Evolutionary conservation across 2,329 filamentous ascomycete genomes (phyloP).

Genomic region (Helotiales sp.): DNA sequence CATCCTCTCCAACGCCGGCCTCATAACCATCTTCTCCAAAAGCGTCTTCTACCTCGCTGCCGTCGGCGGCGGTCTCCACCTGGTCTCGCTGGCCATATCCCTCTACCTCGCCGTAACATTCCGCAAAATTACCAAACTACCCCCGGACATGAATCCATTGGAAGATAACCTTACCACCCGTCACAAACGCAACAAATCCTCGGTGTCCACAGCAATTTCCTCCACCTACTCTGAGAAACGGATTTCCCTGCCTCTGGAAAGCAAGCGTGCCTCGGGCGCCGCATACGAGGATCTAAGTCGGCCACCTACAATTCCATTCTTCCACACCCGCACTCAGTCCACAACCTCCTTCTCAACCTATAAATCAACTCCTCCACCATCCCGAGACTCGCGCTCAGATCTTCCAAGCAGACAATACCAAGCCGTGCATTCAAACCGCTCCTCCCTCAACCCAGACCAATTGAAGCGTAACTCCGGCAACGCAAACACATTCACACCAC

Average conservation of each 20-base stretch:
- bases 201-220: slow-evolving; percentile 37
- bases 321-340: slow-evolving; percentile 74
- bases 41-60: slow-evolving; percentile 72
- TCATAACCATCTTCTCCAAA: slow-evolving; percentile 64
- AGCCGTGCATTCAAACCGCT: slow-evolving; percentile 50
- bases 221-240: slow-evolving; percentile 62
- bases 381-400: slow-evolving; percentile 59
- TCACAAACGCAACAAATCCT: slow-evolving; percentile 76
- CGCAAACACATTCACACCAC: slow-evolving; percentile 9
- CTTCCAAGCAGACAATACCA: slow-evolving; percentile 63
- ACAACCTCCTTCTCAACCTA: slow-evolving; percentile 60
- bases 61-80: slow-evolving; percentile 68
- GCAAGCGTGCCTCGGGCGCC: slow-evolving; percentile 50
- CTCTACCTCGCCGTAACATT: slow-evolving; percentile 80
- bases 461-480: slow-evolving; percentile 53
- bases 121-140: slow-evolving; percentile 78
- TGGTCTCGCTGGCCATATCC: slow-evolving; percentile 72
- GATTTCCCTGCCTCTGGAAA: slow-evolving; percentile 53
- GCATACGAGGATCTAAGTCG: slow-evolving; percentile 53
- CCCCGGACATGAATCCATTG: slow-evolving; percentile 94
- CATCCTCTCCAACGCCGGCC: slow-evolving; percentile 61
- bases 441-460: slow-evolving; percentile 51
- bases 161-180: slow-evolving; percentile 83
- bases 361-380: slow-evolving; percentile 55
- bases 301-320: slow-evolving; percentile 72